A percentile compares a stretch with the other conserved stretches of the same genome.
Conservation (phyloP, 108 stramenopile genomes). For the Aurantiochytrium sp. region DNA sequence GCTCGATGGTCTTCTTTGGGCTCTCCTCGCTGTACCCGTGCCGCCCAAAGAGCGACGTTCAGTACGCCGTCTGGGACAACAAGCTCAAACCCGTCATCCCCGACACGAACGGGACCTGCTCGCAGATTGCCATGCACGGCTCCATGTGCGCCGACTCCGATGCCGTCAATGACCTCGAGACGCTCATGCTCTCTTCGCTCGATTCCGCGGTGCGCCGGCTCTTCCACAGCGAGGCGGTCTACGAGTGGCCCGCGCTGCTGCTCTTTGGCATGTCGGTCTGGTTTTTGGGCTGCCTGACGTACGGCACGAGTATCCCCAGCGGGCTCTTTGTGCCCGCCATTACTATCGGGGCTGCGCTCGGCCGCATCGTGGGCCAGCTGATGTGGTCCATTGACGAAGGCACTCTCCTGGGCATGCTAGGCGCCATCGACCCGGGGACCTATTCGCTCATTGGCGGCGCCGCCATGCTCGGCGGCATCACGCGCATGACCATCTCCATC, state of each 20-base stretch:
- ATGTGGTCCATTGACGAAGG: constrained; percentile 66
- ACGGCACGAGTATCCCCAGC: constrained; percentile 66
- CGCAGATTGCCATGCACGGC: background rate
- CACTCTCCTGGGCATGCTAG: constrained; percentile 71
- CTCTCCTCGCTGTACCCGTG: constrained; percentile 25
- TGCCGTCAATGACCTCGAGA: constrained; percentile 73
- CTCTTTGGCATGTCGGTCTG: constrained; percentile 52
- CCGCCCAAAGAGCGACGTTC: background rate
- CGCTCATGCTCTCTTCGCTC: constrained; percentile 62
- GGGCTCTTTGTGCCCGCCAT: constrained; percentile 68
- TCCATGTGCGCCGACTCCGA: background rate
- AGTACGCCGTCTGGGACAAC: constrained; percentile 1
- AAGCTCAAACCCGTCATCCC: background rate
- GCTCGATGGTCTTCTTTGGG: background rate
- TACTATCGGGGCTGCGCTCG: constrained; percentile 57
- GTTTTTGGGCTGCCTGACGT: constrained; percentile 52
- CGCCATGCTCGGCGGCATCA: constrained; percentile 90
- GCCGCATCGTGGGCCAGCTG: constrained; percentile 50
- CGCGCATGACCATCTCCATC: constrained; percentile 97
- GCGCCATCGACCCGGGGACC: constrained; percentile 73
- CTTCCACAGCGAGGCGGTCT: constrained; percentile 55
- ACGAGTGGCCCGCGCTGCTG: constrained; percentile 47
- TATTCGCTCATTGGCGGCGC: constrained; percentile 94
- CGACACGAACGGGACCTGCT: background rate
- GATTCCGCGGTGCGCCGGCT: constrained; percentile 52